These are phyloP conservation scores for Aristolochia contorta DNA, from an alignment of 164 flowering plant genomes.

Conservation along the genomic window DNA sequence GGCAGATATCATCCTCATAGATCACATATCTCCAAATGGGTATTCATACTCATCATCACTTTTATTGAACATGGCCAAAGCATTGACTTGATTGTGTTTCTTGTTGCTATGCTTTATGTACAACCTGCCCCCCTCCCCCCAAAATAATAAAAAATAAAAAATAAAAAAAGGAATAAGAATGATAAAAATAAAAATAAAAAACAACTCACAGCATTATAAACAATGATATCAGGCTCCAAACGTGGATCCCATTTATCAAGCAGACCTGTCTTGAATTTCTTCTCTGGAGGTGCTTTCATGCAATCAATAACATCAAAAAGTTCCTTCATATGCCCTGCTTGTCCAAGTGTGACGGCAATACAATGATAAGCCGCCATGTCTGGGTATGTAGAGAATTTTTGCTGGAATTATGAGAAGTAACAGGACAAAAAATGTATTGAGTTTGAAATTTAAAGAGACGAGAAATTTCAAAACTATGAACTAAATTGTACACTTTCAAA, in stretches of 20 bases:
- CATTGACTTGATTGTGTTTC: too few relatives aligned
- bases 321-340: conserved; percentile 87
- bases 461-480: not conserved
- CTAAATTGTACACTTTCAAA: not conserved
- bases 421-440: not conserved
- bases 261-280: conserved; percentile 42
- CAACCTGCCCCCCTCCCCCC: too few relatives aligned
- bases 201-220: conserved; percentile 79
- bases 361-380: conserved; percentile 79
- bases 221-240: conserved; percentile 72
- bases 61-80: too few relatives aligned
- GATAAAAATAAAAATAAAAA: not conserved
- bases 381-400: conserved; percentile 67
- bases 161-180: not conserved
- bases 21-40: too few relatives aligned
- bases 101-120: too few relatives aligned
- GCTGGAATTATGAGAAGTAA: conserved; percentile 26
- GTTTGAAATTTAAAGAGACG: not conserved
- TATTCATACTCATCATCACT: too few relatives aligned
- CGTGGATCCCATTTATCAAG: conserved; percentile 73
- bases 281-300: conserved; percentile 72
- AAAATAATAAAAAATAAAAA: too few relatives aligned
- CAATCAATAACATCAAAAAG: conserved; percentile 87
- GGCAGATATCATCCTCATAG: too few relatives aligned
- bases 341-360: conserved; percentile 92